Percentiles rank a stretch among this genome's conserved stretches.
Evolutionary conservation across 345 rosid genomes (phyloP).

Genomic region (Hevea brasiliensis): DNA sequence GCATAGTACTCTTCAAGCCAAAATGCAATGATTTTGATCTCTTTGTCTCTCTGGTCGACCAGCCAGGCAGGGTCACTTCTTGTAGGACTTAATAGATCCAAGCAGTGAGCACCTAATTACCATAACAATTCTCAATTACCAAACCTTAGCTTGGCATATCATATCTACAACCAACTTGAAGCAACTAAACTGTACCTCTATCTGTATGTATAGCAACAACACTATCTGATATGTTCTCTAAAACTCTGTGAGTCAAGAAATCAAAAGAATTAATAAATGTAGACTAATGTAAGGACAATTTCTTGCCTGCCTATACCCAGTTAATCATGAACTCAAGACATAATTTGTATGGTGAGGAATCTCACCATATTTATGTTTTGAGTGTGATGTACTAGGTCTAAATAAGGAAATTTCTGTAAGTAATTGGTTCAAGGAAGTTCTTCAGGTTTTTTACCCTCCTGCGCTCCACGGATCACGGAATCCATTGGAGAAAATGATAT

Average conservation of each 20-base stretch:
- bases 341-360: too few species aligned
- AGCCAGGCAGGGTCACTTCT: slow-evolving; percentile 25
- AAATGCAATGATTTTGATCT: slow-evolving; percentile 30
- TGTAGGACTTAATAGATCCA: not conserved
- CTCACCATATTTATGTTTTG: too few species aligned
- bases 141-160: too few species aligned
- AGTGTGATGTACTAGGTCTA: too few species aligned
- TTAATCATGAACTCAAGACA: too few species aligned
- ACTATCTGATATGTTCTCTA: slow-evolving; percentile 7
- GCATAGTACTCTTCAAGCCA: slow-evolving; percentile 41
- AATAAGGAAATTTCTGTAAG: too few species aligned
- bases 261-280: not conserved
- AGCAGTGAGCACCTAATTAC: slow-evolving; percentile 6
- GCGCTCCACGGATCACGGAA: slow-evolving; percentile 17
- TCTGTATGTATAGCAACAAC: not conserved
- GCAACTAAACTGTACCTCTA: too few species aligned
- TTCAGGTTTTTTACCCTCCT: slow-evolving; percentile 6
- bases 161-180: too few species aligned
- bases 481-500: slow-evolving; percentile 21
- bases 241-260: not conserved
- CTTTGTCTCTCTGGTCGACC: slow-evolving; percentile 33
- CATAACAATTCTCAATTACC: not conserved
- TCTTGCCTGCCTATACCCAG: too few species aligned
- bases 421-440: too few species aligned
- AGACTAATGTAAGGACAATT: not conserved